A percentile compares a stretch with the other conserved stretches of the same genome.
phyloP scores from a whole-genome alignment of 2,329 filamentous ascomycete genomes.

The Fusarium xylarioides region DNA sequence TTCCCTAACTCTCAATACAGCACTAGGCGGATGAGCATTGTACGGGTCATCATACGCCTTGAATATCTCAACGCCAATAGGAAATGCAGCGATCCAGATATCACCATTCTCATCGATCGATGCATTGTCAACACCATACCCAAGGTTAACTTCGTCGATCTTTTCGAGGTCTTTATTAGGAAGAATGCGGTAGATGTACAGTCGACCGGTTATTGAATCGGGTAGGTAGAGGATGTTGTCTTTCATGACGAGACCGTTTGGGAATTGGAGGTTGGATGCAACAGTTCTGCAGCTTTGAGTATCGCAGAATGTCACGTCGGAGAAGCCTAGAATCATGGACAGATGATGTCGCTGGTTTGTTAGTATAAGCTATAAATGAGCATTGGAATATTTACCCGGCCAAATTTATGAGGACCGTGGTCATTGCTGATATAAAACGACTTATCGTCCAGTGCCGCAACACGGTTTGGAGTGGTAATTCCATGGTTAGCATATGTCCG shows the following conservation, averaged over 20 bases:
- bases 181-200: constrained; percentile 27
- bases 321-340: constrained; percentile 34
- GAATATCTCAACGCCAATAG: constrained; percentile 11
- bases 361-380: neutral
- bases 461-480: constrained; percentile 36
- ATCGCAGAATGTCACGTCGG: constrained; percentile 44
- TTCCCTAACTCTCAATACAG: constrained; percentile 20
- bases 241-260: constrained; percentile 45
- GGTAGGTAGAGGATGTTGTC: constrained; percentile 47
- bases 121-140: constrained; percentile 34
- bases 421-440: constrained; percentile 35
- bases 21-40: neutral
- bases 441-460: constrained; percentile 11
- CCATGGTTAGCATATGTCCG: constrained; percentile 20
- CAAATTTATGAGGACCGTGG: constrained; percentile 29
- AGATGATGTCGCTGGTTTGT: constrained; percentile 23
- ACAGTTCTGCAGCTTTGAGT: constrained; percentile 30
- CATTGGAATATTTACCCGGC: constrained; percentile 2
- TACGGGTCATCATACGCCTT: constrained; percentile 28
- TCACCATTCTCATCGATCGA: constrained; percentile 36
- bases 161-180: constrained; percentile 8
- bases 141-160: constrained; percentile 4
- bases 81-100: constrained; percentile 32
- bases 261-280: constrained; percentile 36
- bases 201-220: constrained; percentile 30